Evolutionary conservation across 805 yeast species (phyloP), one percentile per base, ranked within the genome.

Genomic region (Ogataea corticis): DNA sequence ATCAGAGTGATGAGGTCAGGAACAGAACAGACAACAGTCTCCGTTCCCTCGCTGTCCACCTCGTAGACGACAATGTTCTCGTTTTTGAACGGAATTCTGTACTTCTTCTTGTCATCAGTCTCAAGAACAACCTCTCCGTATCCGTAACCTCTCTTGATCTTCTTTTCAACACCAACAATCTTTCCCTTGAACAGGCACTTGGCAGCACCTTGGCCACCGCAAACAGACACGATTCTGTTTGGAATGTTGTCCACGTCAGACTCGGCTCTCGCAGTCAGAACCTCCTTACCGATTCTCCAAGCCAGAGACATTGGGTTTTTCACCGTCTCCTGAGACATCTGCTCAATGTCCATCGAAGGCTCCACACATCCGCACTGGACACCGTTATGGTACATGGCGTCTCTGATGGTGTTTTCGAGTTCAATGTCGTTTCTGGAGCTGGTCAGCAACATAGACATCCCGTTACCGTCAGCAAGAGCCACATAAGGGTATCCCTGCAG

Each of bases 271-370:
- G 76, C 70, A 17, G 63, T 54, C 12, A 49, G 45, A 1, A 72
- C 71, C 6, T 72, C 76, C 27, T 67, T 57, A 0, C 77, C 77
- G 40, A 73, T 68, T 57, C 76, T 62, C 77, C 77, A 73, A 6
- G 76, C 67, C 28, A 63, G 50, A 1, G 76, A 72, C 17, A 68
- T 47, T 13, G 71, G 48, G 46, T 66, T 62, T 33, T 52, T 58
- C 18, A 72, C 65, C 5, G 68, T 65, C 38, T 58, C 61, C 10
- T 48, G 33, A 4, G 55, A 34, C 45, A 68, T 56, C n/a, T 66
- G 58, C 1, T 53, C 51, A 14, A 55, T 48, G 7, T 57, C 59
- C 70, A 70, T 63, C 12, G 73, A 67, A 7, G 67, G 57, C 21
- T 64, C 62, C 14, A 64, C 69, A 33, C 61, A 59, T 6, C 66